These are phyloP conservation scores for Arxiozyma bovina DNA, from an alignment of 1,139 yeast species.

Conservation along the genomic window DNA sequence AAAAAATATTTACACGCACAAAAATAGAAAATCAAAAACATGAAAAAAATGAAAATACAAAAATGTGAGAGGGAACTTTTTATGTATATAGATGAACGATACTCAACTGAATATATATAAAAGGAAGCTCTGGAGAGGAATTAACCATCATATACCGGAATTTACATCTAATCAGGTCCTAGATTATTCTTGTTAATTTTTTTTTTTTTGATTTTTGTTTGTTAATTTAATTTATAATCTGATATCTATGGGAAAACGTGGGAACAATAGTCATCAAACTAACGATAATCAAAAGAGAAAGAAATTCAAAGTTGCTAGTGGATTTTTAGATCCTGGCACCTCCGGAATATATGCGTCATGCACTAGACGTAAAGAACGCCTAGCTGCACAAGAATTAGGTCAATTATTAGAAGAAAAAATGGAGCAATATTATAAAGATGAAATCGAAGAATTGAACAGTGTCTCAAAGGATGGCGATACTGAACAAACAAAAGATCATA, in stretches of 20 bases:
- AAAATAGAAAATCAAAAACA: neutral
- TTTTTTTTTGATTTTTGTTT: too few relatives aligned
- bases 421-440: conserved; percentile 44
- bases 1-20: too few relatives aligned
- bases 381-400: conserved; percentile 65
- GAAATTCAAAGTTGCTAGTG: conserved; percentile 25
- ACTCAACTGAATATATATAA: too few relatives aligned
- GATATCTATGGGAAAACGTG: conserved; percentile 7
- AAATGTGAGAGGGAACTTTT: neutral
- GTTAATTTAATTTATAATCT: too few relatives aligned
- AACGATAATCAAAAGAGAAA: conserved; percentile 9
- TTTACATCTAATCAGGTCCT: neutral
- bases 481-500: conserved; percentile 31
- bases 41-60: neutral
- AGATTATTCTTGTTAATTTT: too few relatives aligned
- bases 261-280: neutral
- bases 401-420: conserved; percentile 51
- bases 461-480: conserved; percentile 32
- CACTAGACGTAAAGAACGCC: conserved; percentile 64
- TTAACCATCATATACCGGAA: neutral
- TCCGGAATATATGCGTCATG: conserved; percentile 84
- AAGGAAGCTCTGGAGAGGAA: neutral
- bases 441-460: conserved; percentile 31
- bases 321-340: conserved; percentile 59
- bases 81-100: too few relatives aligned